Evolutionary conservation across 345 rosid species (phyloP), one percentile per base, ranked within the genome.

Genomic region (Rhizophora apiculata): DNA sequence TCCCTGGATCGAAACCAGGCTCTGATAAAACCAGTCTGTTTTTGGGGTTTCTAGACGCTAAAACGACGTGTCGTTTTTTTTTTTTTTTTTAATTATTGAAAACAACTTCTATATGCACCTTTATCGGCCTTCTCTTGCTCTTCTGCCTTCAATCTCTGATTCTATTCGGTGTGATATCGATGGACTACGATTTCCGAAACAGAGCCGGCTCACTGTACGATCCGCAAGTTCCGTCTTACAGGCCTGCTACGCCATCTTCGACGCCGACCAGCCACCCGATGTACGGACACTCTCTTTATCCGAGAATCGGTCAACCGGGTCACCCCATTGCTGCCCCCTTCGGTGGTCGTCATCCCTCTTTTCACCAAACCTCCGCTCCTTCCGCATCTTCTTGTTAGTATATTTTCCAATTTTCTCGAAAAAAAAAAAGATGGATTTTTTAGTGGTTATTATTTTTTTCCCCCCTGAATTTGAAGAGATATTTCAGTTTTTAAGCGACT

Each of bases 281-380:
- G 84, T 85, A 83, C 82, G 91, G 89, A 37, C 68, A 72, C 62
- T 49, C 96, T 10, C 68, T 80, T 46, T 94, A 94, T 67, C 98
- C 97, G 1, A 82, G 80, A 78, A 69, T 91, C 62, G 90, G 85
- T 72, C 96, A 88, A 72, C 87, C 77, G 61, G 81, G 67, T 22
- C 81, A 75, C 68, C 21, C 72, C 48, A 60, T 73, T 4, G 77
- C 68, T 63, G 82, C 90, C 60, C 78, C 87, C 52, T 77, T 73
- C 39, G 77, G 75, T 68, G 85, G 87, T 64, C 74, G 59, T 64
- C 49, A 43, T 43, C 58, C 90, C 54, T 83, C 82, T 15, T 70
- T 67, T 63, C 82, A 84, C 51, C 83, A 74, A 30, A 5, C 72
- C 27, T 66, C 85, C 22, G 56, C 88, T 67, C 71, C 85, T 19